Percentiles rank a stretch among this genome's conserved stretches.
phyloP scores from a whole-genome alignment of 768 basidiomycete species.

The Lyophyllum decastes region DNA sequence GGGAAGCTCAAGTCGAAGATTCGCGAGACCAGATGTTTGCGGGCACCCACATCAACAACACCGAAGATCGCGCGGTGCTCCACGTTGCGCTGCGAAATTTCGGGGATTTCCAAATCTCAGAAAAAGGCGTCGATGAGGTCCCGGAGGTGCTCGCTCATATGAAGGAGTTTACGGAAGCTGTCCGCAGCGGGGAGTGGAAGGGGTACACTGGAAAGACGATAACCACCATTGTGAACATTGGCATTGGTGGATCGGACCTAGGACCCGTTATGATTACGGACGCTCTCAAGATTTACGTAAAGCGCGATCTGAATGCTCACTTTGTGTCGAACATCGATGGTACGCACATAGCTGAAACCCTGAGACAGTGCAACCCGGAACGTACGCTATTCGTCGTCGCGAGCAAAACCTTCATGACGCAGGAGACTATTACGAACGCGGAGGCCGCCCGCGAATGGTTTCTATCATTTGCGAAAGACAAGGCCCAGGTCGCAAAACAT shows the following conservation, averaged over 20 bases:
- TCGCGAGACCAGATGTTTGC: conserved; percentile 92
- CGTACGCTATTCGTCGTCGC: conserved; percentile 97
- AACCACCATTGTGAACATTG: conserved; percentile 95
- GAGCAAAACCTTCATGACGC: conserved; percentile 99
- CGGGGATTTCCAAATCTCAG: conserved; percentile 73
- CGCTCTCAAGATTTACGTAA: conserved; percentile 90
- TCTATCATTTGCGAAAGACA: conserved; percentile 81
- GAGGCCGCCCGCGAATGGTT: conserved; percentile 95
- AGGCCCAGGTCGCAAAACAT: conserved; percentile 95
- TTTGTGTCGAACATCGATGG: conserved; percentile 99
- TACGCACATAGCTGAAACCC: conserved; percentile 91
- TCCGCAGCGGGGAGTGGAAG: conserved; percentile 89
- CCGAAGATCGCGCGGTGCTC: conserved; percentile 95
- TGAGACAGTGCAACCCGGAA: conserved; percentile 82
- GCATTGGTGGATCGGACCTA: conserved; percentile 97
- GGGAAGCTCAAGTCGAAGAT: conserved; percentile 84
- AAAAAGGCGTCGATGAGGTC: conserved; percentile 84
- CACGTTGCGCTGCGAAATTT: conserved; percentile 91
- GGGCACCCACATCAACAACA: conserved; percentile 97
- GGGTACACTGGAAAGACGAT: conserved; percentile 97
- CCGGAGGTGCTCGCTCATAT: conserved; percentile 85
- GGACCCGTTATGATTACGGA: conserved; percentile 99
- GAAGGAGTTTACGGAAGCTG: conserved; percentile 81
- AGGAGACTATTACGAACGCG: conserved; percentile 99
- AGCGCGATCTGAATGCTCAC: conserved; percentile 82